Evolutionary conservation across 108 stramenopile genomes (phyloP).

Genomic region (Cyclotella choctawhatcheeana): DNA sequence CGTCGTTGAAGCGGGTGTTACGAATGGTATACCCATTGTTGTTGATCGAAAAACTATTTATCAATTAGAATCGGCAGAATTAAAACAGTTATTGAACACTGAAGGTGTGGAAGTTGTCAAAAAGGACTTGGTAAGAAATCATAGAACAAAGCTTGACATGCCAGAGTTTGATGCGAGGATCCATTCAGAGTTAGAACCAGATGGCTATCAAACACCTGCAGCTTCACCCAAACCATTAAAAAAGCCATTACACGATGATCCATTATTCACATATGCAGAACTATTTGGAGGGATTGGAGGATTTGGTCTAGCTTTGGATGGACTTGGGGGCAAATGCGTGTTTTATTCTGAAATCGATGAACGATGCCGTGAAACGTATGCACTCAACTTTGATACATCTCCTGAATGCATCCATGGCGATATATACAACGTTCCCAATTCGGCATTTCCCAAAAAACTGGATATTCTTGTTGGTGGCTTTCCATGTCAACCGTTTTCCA

Average conservation of each 20-base stretch:
- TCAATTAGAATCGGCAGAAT: slow-evolving; percentile 1
- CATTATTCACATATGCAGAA: slow-evolving; percentile 75
- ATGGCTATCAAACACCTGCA: slow-evolving; percentile 19
- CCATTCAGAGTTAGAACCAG: slow-evolving; percentile 39
- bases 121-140: slow-evolving; percentile 43
- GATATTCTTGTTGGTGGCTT: slow-evolving; percentile 78
- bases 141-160: slow-evolving; percentile 25
- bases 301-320: slow-evolving; percentile 81
- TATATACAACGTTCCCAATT: slow-evolving; percentile 55
- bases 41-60: slow-evolving; percentile 14
- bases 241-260: slow-evolving; percentile 7
- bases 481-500: slow-evolving; percentile 84
- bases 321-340: slow-evolving; percentile 76
- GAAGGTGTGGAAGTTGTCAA: slow-evolving; percentile 52
- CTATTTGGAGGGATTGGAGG: slow-evolving; percentile 86
- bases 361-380: slow-evolving; percentile 62
- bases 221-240: slow-evolving; percentile 15
- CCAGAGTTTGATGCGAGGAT: slow-evolving; percentile 44
- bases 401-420: slow-evolving; percentile 54
- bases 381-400: slow-evolving; percentile 61
- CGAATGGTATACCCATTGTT: slow-evolving; percentile 48
- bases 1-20: slow-evolving; percentile 28
- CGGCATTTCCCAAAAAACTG: slow-evolving; percentile 44
- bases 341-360: slow-evolving; percentile 77
- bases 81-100: slow-evolving; percentile 43